Evolutionary conservation across 164 flowering plant species (phyloP), one percentile per base, ranked within the genome.

Genomic region (Tinospora cordifolia): DNA sequence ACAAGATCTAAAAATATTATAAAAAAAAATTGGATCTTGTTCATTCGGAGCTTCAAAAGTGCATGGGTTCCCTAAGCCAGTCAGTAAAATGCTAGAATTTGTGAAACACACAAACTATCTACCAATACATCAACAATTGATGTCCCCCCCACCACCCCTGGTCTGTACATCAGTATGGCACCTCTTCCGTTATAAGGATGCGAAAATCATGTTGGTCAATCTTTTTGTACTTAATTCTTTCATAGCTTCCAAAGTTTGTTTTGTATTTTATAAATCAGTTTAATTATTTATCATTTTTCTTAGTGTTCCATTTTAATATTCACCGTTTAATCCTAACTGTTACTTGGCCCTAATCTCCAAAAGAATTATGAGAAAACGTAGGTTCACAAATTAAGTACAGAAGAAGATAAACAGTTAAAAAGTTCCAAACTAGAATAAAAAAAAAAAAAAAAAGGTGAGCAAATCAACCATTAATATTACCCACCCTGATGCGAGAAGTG

Each of bases 401-500:
- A 34, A 41, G 57, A 60, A 59, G 25, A 27, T 41, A n/a, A 5
- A 39, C 26, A 44, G 8, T 14, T 14, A 54, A 41, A 44, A 63
- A 17, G 2, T 25, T 27, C 54, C 30, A 26, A 10, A 44, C 9
- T 40, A 41, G 36, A 30, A 30, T 30, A 30, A 30, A 5, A 44
- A 9, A 58, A 41, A 4, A 30, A 30, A 1, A 30, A 30, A 5
- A 44, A 9, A 58, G 62, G 21, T 54, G 8, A 54, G 24, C 21
- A 54, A 54, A 54, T 54, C 21, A 22, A 6, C 10, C 12, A 65
- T 3, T 46, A 26, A 69, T 12, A 54, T 10, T 44, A 79, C 97
- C 47, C 72, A 93, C 98, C 99, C 99, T 60, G 99, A 90, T 67
- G 99, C 99, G 77, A 94, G 89, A 72, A 94, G 89, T 39, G 95